Evolutionary conservation across 2,329 filamentous ascomycete species (phyloP).

Genomic region (Epichloe glyceriae): DNA sequence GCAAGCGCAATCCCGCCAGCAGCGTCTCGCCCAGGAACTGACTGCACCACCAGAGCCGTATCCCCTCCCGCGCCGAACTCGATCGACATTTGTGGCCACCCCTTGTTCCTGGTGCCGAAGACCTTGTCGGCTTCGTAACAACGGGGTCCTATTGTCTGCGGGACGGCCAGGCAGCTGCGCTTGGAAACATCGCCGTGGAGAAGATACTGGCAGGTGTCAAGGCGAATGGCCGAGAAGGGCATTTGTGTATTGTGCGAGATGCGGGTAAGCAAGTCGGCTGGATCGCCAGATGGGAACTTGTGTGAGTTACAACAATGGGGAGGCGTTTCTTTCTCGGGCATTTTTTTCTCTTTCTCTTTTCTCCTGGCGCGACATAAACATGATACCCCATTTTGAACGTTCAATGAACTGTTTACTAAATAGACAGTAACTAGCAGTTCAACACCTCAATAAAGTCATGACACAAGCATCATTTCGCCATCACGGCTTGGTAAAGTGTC

Average conservation of each 20-base stretch:
- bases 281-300: slow-evolving; percentile 63
- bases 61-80: slow-evolving; percentile 23
- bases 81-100: slow-evolving; percentile 39
- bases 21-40: slow-evolving; percentile 35
- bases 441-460: no score
- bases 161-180: slow-evolving; percentile 59
- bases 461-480: no score
- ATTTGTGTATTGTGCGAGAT: slow-evolving; percentile 68
- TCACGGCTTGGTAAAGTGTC: no score
- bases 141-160: slow-evolving; percentile 72
- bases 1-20: slow-evolving; percentile 27
- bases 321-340: no score
- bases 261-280: slow-evolving; percentile 68
- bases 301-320: slow-evolving; percentile 20
- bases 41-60: slow-evolving; percentile 22
- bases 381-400: not conserved
- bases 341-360: not conserved
- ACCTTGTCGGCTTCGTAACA: slow-evolving; percentile 84
- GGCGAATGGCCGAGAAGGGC: slow-evolving; percentile 27
- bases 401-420: no score
- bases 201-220: slow-evolving; percentile 34
- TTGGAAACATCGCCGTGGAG: slow-evolving; percentile 55
- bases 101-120: slow-evolving; percentile 55
- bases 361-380: not conserved
- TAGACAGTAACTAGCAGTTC: no score